A percentile compares a stretch with the other conserved stretches of the same genome.
phyloP scores from a whole-genome alignment of 345 rosid species.

The Salix brachista region DNA sequence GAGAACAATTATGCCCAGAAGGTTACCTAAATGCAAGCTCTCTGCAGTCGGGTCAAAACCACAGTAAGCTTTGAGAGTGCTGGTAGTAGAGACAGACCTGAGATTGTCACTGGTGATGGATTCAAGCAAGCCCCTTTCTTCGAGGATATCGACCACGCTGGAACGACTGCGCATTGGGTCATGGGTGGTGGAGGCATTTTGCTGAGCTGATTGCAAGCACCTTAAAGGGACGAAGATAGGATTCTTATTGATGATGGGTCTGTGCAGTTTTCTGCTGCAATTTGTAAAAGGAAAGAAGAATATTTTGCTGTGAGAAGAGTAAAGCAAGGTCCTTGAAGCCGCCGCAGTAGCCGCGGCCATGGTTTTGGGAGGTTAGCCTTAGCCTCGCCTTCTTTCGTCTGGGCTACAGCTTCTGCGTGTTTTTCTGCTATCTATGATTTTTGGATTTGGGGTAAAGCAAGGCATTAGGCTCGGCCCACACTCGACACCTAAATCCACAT shows the following conservation, averaged over 20 bases:
- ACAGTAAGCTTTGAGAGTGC: conserved; percentile 63
- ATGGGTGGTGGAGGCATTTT: conserved; percentile 6
- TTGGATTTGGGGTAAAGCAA: not conserved
- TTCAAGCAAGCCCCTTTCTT: conserved; percentile 80
- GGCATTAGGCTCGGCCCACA: too few relatives aligned
- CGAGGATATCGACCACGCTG: conserved; percentile 66
- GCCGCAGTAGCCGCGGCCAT: conserved; percentile 16
- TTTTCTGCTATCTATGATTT: too few relatives aligned
- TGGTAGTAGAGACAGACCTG: conserved; percentile 51
- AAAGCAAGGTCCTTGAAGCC: conserved; percentile 29
- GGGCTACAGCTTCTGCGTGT: not conserved
- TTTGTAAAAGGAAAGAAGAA: conserved; percentile 25
- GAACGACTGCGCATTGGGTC: conserved; percentile 20
- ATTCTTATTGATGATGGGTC: conserved; percentile 13
- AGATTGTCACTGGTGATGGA: conserved; percentile 72
- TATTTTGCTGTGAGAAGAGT: conserved; percentile 30
- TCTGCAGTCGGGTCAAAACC: conserved; percentile 98
- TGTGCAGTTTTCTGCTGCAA: conserved; percentile 14
- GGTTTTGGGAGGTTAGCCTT: not conserved
- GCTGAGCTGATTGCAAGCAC: conserved; percentile 30
- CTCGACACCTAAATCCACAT: not conserved
- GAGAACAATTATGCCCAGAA: conserved; percentile 81
- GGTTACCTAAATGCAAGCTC: conserved; percentile 90
- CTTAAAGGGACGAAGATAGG: conserved; percentile 25
- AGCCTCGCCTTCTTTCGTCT: not conserved